phyloP scores from a whole-genome alignment of 306 rosid genomes.

The Rosa persica region DNA sequence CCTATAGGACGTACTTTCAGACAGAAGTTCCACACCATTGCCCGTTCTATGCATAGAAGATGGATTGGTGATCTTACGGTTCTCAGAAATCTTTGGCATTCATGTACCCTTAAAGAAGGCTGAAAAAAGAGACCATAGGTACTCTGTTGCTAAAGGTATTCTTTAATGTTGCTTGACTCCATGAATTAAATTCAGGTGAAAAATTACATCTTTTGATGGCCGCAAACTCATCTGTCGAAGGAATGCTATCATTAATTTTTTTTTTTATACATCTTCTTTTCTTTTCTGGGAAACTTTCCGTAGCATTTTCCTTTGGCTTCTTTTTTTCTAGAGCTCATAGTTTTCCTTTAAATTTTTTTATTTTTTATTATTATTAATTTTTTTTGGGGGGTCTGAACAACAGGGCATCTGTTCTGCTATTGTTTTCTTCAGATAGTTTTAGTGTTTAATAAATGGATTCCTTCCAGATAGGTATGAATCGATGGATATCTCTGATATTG shows the following conservation, averaged over 20 bases:
- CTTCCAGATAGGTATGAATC: slow-evolving; percentile 67
- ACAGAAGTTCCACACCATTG: slow-evolving; percentile 46
- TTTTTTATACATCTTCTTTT: neutral
- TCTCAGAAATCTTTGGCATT: slow-evolving; percentile 92
- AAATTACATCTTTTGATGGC: neutral
- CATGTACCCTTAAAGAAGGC: slow-evolving; percentile 70
- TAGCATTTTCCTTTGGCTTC: neutral
- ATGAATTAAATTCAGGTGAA: neutral
- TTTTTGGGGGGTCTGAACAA: slow-evolving; percentile 2
- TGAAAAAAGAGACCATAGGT: slow-evolving; percentile 77
- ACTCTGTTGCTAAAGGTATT: slow-evolving; percentile 65
- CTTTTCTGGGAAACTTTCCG: neutral
- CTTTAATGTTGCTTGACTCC: slow-evolving; percentile 19
- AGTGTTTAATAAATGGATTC: neutral
- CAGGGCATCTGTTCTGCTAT: neutral
- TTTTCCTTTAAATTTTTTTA: neutral
- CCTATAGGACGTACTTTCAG: slow-evolving; percentile 35
- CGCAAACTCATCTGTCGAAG: slow-evolving; percentile 20
- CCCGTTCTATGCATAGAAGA: slow-evolving; percentile 88
- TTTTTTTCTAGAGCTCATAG: neutral
- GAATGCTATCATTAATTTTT: neutral
- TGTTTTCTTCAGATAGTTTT: slow-evolving; percentile 15
- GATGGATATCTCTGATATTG: slow-evolving; percentile 52
- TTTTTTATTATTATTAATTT: too few relatives aligned
- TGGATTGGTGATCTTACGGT: slow-evolving; percentile 75